Conservation (phyloP, 2,329 filamentous ascomycete genomes). For the Sporothrix euskadiensis region DNA sequence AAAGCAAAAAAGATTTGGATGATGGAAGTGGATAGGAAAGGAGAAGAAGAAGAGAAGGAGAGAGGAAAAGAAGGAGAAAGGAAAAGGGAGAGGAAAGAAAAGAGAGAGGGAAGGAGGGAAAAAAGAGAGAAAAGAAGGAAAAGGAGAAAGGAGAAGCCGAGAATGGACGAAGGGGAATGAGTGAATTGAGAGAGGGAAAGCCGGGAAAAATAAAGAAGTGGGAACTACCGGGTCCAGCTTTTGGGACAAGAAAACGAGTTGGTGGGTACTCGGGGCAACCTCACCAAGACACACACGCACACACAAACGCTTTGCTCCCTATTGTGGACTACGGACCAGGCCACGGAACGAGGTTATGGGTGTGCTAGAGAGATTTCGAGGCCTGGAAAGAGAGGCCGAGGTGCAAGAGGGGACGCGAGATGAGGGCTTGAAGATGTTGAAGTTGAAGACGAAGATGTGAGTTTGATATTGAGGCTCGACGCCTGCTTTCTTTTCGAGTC, state of each 20-base stretch:
- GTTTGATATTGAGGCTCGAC: background rate
- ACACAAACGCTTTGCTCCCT: background rate
- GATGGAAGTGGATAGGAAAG: conserved; percentile 28
- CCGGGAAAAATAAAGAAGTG: conserved; percentile 30
- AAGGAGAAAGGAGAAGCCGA: conserved; percentile 34
- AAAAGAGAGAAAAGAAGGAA: conserved; percentile 22
- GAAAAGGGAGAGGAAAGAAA: conserved; percentile 21
- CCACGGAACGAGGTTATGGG: conserved; percentile 21
- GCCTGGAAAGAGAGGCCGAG: background rate
- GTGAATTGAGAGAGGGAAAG: conserved; percentile 33
- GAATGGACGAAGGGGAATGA: conserved; percentile 35
- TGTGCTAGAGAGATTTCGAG: conserved; percentile 7
- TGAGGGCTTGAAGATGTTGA: background rate
- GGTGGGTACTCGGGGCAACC: conserved; percentile 27
- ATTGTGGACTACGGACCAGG: background rate
- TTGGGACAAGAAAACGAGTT: conserved; percentile 1
- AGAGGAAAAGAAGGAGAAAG: conserved; percentile 23
- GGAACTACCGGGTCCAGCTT: conserved; percentile 31
- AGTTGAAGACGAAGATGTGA: background rate
- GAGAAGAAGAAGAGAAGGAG: conserved; percentile 29
- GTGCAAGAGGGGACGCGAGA: background rate
- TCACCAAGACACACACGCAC: conserved; percentile 15
- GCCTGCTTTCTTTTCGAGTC: background rate
- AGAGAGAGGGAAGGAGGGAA: conserved; percentile 20
- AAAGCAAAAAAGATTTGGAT: conserved; percentile 32